phyloP scores from a whole-genome alignment of 257 asterid species.

The Scutellaria baicalensis region DNA sequence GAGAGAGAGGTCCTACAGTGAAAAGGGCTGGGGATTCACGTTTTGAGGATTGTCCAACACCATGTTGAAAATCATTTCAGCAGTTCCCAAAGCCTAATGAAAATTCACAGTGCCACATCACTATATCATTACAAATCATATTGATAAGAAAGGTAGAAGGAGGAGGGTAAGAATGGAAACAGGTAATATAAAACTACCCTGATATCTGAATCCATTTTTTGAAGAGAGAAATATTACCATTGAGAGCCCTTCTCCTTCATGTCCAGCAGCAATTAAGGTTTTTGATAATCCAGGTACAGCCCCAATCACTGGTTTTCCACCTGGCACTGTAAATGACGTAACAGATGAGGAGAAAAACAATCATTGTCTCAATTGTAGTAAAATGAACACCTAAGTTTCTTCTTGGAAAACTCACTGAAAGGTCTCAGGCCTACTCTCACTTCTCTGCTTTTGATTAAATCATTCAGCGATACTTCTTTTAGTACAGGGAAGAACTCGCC shows the following conservation, averaged over 20 bases:
- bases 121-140: not conserved
- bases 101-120: not conserved
- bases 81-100: conserved; percentile 81
- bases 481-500: conserved; percentile 71
- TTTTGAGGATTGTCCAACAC: conserved; percentile 59
- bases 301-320: conserved; percentile 83
- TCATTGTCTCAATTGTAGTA: not conserved
- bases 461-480: conserved; percentile 45
- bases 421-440: conserved; percentile 95
- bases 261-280: conserved; percentile 78
- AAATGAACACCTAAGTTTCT: not conserved
- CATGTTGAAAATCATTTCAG: conserved; percentile 86
- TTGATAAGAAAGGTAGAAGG: not conserved
- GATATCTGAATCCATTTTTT: not conserved
- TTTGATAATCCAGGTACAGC: conserved; percentile 69
- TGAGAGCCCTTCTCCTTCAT: conserved; percentile 96
- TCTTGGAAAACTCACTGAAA: conserved; percentile 59
- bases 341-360: conserved; percentile 4
- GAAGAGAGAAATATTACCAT: conserved; percentile 37
- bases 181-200: not conserved
- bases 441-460: conserved; percentile 52
- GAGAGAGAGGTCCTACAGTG: conserved; percentile 24
- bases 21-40: conserved; percentile 62
- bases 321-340: conserved; percentile 47
- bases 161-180: not conserved